These are phyloP conservation scores for Beauveria australis DNA, from an alignment of 2,329 filamentous ascomycete genomes.

Conservation along the genomic window DNA sequence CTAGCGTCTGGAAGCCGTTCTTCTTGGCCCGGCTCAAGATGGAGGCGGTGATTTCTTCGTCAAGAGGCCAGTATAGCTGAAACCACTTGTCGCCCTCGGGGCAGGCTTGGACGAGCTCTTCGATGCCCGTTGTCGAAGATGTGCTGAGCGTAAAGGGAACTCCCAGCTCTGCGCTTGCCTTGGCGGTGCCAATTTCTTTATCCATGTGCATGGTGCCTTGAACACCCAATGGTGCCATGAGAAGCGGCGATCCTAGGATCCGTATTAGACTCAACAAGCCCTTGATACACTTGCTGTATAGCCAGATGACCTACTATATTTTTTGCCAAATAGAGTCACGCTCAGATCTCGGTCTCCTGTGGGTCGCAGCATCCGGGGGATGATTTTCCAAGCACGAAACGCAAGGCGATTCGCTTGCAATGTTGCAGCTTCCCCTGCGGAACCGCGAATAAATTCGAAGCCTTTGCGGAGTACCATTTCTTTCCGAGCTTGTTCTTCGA, in stretches of 20 bases:
- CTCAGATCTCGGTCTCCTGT: constrained; percentile 38
- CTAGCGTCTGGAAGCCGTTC: constrained; percentile 55
- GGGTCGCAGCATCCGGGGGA: constrained; percentile 42
- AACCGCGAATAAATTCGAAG: constrained; percentile 55
- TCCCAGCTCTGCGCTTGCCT: constrained; percentile 50
- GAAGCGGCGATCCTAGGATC: constrained; percentile 37
- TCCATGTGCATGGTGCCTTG: constrained; percentile 60
- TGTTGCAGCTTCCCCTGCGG: constrained; percentile 52
- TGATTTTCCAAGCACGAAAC: constrained; percentile 44
- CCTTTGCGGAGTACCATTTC: constrained; percentile 34
- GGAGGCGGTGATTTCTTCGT: constrained; percentile 56
- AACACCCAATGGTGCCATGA: constrained; percentile 63
- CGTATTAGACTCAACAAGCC: neutral
- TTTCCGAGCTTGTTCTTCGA: constrained; percentile 46
- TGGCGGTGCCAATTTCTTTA: constrained; percentile 54
- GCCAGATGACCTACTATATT: constrained; percentile 27
- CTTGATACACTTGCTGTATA: too few relatives aligned
- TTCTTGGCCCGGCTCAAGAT: constrained; percentile 53
- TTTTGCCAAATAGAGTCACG: constrained; percentile 43
- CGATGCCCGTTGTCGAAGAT: constrained; percentile 53
- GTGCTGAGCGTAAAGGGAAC: constrained; percentile 63
- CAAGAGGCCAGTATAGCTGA: constrained; percentile 66
- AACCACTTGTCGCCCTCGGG: constrained; percentile 56
- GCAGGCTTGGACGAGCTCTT: constrained; percentile 54
- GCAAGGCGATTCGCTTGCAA: constrained; percentile 52